Evolutionary conservation across 1,284 basidiomycete species (phyloP).

Genomic region (Rhodotorula sp.): DNA sequence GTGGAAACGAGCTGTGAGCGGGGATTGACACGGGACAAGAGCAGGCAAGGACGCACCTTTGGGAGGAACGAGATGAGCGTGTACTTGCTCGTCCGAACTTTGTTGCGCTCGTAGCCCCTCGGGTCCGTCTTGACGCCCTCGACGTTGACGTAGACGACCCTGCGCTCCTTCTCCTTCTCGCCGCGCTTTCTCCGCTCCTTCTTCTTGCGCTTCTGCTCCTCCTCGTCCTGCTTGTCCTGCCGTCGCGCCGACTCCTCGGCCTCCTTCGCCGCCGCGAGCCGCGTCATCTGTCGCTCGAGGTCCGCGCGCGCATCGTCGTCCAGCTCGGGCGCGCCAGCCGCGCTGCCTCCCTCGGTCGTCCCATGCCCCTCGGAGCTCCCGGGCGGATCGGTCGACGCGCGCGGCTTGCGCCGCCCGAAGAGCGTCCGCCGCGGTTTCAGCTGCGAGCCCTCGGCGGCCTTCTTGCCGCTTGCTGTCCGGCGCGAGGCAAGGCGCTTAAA

Average conservation of each 20-base stretch:
- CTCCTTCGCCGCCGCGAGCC: constrained; percentile 31
- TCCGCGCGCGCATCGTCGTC: constrained; percentile 27
- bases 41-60: constrained; percentile 53
- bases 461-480: constrained; percentile 1
- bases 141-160: constrained; percentile 79
- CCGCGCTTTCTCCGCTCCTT: constrained; percentile 7
- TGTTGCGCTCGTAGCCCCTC: constrained; percentile 79
- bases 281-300: constrained; percentile 35
- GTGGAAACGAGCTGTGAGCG: background rate
- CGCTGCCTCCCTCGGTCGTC: constrained; percentile 3
- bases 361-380: constrained; percentile 7
- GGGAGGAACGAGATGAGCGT: constrained; percentile 87
- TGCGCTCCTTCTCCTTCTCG: constrained; percentile 52
- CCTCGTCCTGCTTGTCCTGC: constrained; percentile 33
- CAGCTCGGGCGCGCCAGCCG: constrained; percentile 11
- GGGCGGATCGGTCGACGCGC: constrained; percentile 12
- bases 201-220: constrained; percentile 23
- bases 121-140: constrained; percentile 77
- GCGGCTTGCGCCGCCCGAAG: constrained; percentile 35
- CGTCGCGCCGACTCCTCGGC: constrained; percentile 36
- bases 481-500: constrained; percentile 53
- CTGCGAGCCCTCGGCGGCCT: constrained; percentile 35
- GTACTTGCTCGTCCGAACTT: constrained; percentile 93
- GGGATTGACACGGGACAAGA: no score
- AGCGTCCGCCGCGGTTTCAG: constrained; percentile 37